Conservation (phyloP, 2,329 filamentous ascomycete species). For the Nemania diffusa region DNA sequence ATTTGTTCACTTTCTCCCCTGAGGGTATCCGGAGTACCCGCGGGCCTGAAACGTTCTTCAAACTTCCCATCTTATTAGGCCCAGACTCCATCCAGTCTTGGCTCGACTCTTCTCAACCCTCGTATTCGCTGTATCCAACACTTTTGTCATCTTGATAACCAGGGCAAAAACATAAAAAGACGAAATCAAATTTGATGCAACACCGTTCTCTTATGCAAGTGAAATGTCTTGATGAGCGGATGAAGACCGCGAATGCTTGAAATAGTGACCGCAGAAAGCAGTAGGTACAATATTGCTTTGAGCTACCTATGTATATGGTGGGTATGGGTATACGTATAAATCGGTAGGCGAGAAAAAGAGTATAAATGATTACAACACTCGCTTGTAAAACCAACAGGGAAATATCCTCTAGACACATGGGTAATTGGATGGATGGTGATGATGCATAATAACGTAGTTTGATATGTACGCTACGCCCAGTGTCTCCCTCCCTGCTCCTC, state of each 20-base stretch:
- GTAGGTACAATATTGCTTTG: not conserved
- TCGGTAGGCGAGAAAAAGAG: not conserved
- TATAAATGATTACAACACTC: conserved; percentile 16
- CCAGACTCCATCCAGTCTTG: not conserved
- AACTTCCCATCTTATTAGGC: not conserved
- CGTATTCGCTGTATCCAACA: not conserved
- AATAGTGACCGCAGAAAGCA: not conserved
- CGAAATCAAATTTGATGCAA: not conserved
- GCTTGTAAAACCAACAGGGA: not conserved
- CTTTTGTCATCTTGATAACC: not conserved
- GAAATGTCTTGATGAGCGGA: not conserved
- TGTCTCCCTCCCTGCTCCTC: not conserved
- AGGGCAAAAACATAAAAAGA: not conserved
- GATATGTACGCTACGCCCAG: conserved; percentile 6
- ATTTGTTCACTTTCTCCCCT: not conserved
- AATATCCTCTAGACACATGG: conserved; percentile 4
- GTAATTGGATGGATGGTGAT: not conserved
- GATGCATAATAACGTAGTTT: not conserved
- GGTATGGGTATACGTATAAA: conserved; percentile 1
- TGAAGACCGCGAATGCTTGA: not conserved
- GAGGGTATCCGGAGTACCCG: not conserved
- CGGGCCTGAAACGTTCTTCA: not conserved
- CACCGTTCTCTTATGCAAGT: not conserved
- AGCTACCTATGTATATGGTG: conserved; percentile 4
- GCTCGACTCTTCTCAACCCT: not conserved